Percentiles rank a stretch among this genome's conserved stretches.
Conservation (phyloP, 441 rosid genomes). For the Syzygium malaccense region DNA sequence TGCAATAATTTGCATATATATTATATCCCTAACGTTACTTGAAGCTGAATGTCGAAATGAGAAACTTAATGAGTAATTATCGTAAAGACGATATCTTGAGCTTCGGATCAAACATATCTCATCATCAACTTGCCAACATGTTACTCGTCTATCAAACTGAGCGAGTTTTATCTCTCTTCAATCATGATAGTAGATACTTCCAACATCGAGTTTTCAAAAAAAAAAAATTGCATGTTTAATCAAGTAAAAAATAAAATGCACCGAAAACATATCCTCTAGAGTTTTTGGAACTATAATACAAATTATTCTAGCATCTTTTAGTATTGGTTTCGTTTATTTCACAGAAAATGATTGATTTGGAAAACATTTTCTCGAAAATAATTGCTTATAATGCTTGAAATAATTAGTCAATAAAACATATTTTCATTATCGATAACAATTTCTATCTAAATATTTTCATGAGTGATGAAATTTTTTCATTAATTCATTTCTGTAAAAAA, state of each 20-base stretch:
- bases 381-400: no score
- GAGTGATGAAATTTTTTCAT: no score
- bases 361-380: no score
- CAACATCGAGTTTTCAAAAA: not conserved
- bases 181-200: not conserved
- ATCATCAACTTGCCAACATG: not conserved
- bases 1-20: not conserved
- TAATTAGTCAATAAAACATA: no score
- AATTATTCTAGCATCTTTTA: not conserved
- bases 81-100: not conserved
- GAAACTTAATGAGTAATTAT: not conserved
- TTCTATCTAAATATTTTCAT: no score
- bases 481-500: no score
- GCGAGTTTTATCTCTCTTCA: not conserved
- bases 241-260: not conserved
- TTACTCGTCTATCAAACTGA: not conserved
- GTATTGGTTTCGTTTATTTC: not conserved
- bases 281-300: not conserved
- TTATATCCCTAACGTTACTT: not conserved
- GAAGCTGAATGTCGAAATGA: not conserved
- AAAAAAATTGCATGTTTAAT: not conserved
- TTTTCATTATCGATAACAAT: no score
- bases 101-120: accelerated
- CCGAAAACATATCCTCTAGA: not conserved
- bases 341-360: no score